Evolutionary conservation across 345 rosid species (phyloP).

Genomic region (Sisymbrium irio): DNA sequence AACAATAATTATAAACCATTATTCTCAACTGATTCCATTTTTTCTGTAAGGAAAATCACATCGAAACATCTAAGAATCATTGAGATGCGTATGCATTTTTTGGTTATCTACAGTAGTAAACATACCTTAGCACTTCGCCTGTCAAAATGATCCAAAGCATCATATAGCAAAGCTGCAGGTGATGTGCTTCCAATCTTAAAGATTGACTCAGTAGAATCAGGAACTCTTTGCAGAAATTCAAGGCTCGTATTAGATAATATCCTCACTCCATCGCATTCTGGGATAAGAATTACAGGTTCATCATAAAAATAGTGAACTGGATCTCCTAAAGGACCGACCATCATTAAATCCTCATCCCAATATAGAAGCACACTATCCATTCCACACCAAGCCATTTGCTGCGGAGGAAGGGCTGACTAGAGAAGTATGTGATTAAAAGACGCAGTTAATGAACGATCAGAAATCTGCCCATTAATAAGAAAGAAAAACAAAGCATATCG

Average conservation of each 20-base stretch:
- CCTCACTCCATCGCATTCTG: constrained; percentile 98
- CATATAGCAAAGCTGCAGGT: constrained; percentile 85
- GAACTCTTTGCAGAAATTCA: constrained; percentile 94
- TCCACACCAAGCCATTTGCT: constrained; percentile 98
- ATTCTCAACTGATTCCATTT: not conserved
- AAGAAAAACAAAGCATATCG: constrained; percentile 8
- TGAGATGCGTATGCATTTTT: not conserved
- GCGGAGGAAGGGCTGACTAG: constrained; percentile 95
- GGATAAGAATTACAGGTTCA: constrained; percentile 80
- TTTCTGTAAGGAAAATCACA: not conserved
- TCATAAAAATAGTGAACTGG: constrained; percentile 80
- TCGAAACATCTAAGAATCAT: not conserved
- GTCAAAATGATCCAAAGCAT: constrained; percentile 98
- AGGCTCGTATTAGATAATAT: constrained; percentile 77
- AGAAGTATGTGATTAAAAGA: constrained; percentile 3
- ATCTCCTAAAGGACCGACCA: constrained; percentile 93
- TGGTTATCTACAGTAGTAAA: not conserved
- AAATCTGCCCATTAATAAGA: too few species aligned
- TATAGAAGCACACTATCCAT: constrained; percentile 86
- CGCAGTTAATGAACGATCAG: not conserved
- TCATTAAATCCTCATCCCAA: constrained; percentile 90
- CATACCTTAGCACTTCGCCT: constrained; percentile 88
- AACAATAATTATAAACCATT: not conserved
- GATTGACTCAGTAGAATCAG: constrained; percentile 90
- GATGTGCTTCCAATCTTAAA: constrained; percentile 97